Base-by-base conservation (phyloP, 768 basidiomycete species). In the Auricularia cornea region DNA sequence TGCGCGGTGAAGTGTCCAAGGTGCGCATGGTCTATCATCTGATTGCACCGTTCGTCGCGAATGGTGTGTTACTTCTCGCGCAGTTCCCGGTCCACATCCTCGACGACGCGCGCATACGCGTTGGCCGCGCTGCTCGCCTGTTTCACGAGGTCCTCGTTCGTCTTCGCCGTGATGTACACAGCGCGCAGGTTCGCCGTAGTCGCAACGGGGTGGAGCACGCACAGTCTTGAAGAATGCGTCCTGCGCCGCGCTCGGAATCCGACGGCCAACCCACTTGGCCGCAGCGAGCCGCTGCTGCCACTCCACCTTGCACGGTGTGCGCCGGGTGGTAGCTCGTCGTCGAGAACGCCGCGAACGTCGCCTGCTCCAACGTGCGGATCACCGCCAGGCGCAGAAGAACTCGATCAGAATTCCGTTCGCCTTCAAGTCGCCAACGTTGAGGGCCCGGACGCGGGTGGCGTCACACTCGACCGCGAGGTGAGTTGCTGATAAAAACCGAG, bases 401-500 rank as follows among this genome's bases (percentile, higher is more conserved):
- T 89, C 87, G 33, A 78, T 85, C 60, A 85, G 82, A 60, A 86
- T 82, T 67, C 89, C 89, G 65, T 85, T 85, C 2, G 87, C 87
- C 70, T 89, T 89, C 60, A 90, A 73, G 67, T 89, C 87, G 18
- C 89, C 89, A 61, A 90, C 87, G 70, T 89, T 90, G 62, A 90
- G 72, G 52, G 89, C 81, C 86, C 87, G 89, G 57, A 90, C 74
- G 18, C 77, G 77, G 14, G 77, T 81, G 8, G 86, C 85, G 30
- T 84, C 75, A 29, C 83, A 81, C 20, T 82, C 81, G 18, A 83
- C 78, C 1, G 87, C 84, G 26, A 87, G 76, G 28, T 84, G 80
- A 90, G 81, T 75, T 89, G 87, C 66, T 90, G 86, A 71, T 81
- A n/a, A 84, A 8, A 82, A 78, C 83, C 83, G 60, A 5, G 31